phyloP scores from a whole-genome alignment of 1,284 basidiomycete species.

The Rhodotorula sp. region DNA sequence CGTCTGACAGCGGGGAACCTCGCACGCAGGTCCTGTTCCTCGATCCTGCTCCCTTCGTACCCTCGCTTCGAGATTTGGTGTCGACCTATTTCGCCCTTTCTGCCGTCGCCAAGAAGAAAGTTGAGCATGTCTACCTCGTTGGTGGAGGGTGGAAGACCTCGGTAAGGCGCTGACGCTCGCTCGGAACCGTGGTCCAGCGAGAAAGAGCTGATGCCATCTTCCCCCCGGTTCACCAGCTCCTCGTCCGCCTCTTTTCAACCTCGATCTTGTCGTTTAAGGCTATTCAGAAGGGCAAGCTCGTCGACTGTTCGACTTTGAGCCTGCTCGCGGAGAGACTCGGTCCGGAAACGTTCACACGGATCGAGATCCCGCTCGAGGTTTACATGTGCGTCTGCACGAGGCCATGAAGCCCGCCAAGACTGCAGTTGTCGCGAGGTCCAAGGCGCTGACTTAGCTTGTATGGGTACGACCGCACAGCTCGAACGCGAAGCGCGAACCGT shows the following conservation, averaged over 20 bases:
- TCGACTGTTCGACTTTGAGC: constrained; percentile 6
- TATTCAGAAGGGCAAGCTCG: constrained; percentile 16
- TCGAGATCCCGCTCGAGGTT: constrained; percentile 38
- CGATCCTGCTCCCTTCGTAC: constrained; percentile 24
- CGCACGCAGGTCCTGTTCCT: constrained; percentile 25
- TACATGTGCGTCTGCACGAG: constrained; percentile 13
- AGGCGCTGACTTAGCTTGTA: no score
- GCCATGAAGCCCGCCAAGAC: no score
- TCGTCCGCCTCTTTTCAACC: constrained; percentile 27
- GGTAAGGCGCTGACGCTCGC: constrained; percentile 1
- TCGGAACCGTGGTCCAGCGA: no score
- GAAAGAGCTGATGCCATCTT: no score
- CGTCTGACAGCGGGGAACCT: no score
- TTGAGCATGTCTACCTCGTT: constrained; percentile 25
- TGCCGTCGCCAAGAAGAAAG: constrained; percentile 21
- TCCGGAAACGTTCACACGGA: constrained; percentile 12
- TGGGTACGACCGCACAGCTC: no score
- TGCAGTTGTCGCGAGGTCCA: no score
- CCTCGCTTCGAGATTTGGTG: constrained; percentile 16
- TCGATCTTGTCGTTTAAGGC: constrained; percentile 26
- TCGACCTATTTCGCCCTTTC: constrained; percentile 18
- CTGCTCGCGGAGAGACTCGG: constrained; percentile 16
- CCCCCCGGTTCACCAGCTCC: constrained; percentile 23
- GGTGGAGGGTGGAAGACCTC: constrained; percentile 35
- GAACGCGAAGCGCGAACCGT: constrained; percentile 8